phyloP scores from a whole-genome alignment of 1,139 yeast species.

The Debaryomyces nepalensis region DNA sequence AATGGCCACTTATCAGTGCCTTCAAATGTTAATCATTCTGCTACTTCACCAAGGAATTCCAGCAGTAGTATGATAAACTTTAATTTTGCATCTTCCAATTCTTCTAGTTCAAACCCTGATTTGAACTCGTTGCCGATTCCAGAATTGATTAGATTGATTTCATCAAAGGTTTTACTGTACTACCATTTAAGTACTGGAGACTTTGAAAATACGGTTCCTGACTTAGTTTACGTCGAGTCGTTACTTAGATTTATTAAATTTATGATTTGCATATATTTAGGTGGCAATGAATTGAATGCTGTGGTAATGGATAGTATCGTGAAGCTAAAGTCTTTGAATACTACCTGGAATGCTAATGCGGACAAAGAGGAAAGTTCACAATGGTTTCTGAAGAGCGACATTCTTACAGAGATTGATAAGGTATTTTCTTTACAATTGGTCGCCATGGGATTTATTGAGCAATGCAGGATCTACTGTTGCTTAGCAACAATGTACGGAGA shows the following conservation, averaged over 20 bases:
- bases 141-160: slow-evolving; percentile 53
- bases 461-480: slow-evolving; percentile 64
- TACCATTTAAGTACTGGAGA: slow-evolving; percentile 65
- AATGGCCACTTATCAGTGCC: slow-evolving; percentile 11
- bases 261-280: slow-evolving; percentile 55
- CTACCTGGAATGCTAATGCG: slow-evolving; percentile 17
- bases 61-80: slow-evolving; percentile 28
- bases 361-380: slow-evolving; percentile 17
- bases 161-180: slow-evolving; percentile 54
- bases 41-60: slow-evolving; percentile 41
- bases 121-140: slow-evolving; percentile 38
- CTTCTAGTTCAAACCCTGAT: slow-evolving; percentile 27
- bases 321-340: slow-evolving; percentile 21
- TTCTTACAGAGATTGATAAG: slow-evolving; percentile 56
- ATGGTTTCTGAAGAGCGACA: slow-evolving; percentile 40
- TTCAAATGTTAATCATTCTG: slow-evolving; percentile 1
- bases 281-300: slow-evolving; percentile 53
- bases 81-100: slow-evolving; percentile 15
- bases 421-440: slow-evolving; percentile 43
- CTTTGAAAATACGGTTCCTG: slow-evolving; percentile 81
- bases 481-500: slow-evolving; percentile 68
- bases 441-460: slow-evolving; percentile 55
- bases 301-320: slow-evolving; percentile 47
- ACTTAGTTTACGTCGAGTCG: slow-evolving; percentile 75
- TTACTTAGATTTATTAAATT: slow-evolving; percentile 66